A percentile compares a stretch with the other conserved stretches of the same genome.
phyloP scores from a whole-genome alignment of 2,329 filamentous ascomycete genomes.

The Verticillium dahliae region DNA sequence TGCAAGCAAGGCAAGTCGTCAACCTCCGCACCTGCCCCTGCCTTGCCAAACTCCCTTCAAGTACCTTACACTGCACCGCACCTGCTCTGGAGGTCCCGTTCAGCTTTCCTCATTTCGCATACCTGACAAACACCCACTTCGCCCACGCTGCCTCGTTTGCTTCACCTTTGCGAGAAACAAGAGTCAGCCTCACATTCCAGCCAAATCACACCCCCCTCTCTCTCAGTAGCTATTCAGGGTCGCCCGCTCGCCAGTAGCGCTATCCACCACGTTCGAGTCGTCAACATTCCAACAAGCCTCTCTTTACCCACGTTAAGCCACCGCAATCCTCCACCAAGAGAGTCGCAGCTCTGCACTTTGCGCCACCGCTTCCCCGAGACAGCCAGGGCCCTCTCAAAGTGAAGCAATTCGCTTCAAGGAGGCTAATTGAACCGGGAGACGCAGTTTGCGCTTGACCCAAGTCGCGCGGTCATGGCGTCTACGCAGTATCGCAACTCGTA shows the following conservation, averaged over 20 bases:
- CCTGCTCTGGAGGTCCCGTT: background rate
- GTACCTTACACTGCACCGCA: background rate
- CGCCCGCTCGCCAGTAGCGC: background rate
- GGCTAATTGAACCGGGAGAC: constrained; percentile 2
- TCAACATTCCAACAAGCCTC: background rate
- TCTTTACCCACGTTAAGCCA: background rate
- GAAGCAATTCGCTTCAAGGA: background rate
- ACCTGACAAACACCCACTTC: background rate
- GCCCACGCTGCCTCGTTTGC: background rate
- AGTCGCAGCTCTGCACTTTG: background rate
- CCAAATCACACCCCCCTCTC: background rate
- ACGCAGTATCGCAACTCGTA: constrained; percentile 49
- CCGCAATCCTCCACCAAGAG: background rate
- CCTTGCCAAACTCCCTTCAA: background rate
- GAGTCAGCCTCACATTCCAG: background rate
- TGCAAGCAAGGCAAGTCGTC: background rate
- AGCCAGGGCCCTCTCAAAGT: background rate
- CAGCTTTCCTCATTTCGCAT: background rate
- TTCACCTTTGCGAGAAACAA: background rate
- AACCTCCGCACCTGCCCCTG: background rate
- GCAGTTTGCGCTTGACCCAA: background rate
- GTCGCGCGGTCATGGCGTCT: constrained; percentile 34
- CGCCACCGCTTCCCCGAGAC: background rate
- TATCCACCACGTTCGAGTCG: background rate
- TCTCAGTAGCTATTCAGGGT: background rate